phyloP scores from a whole-genome alignment of 2,329 filamentous ascomycete genomes.

The Chrysoporthe puriensis region DNA sequence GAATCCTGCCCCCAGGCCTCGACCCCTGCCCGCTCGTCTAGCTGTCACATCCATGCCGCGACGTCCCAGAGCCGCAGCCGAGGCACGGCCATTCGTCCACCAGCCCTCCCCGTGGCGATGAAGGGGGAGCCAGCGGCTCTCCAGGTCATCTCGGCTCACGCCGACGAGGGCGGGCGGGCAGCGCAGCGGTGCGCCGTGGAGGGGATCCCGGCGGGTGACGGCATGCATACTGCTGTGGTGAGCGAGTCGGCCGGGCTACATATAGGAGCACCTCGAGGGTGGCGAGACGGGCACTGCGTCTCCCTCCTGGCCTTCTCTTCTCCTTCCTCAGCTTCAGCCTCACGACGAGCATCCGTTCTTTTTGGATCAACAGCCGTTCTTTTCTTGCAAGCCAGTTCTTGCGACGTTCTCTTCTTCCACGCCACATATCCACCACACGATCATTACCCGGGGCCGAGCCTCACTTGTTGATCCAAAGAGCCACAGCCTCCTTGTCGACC shows the following conservation, averaged over 20 bases:
- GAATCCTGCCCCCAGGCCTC: conserved; percentile 13
- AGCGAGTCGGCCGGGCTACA: conserved; percentile 9
- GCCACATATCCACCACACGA: conserved; percentile 12
- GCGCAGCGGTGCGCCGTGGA: no score
- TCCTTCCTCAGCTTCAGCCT: conserved; percentile 26
- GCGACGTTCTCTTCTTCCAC: conserved; percentile 22
- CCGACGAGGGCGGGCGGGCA: conserved; percentile 12
- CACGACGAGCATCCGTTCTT: conserved; percentile 21
- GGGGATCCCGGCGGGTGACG: neutral
- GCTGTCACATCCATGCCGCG: conserved; percentile 14
- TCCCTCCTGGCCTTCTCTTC: neutral
- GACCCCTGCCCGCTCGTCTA: conserved; percentile 9
- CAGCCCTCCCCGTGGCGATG: neutral
- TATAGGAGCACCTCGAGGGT: conserved; percentile 11
- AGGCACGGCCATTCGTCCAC: conserved; percentile 17
- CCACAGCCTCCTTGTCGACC: neutral
- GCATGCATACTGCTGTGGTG: neutral
- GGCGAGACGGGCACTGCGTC: neutral
- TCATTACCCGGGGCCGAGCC: conserved; percentile 28
- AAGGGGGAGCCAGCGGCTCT: conserved; percentile 7
- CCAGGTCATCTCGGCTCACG: conserved; percentile 27
- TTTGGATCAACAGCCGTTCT: conserved; percentile 29
- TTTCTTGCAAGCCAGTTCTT: conserved; percentile 30
- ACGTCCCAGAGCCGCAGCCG: conserved; percentile 16
- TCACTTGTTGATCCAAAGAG: conserved; percentile 21